A percentile compares a stretch with the other conserved stretches of the same genome.
Conservation (phyloP, 202 grass and related monocot species). For the Panicum hallii region DNA sequence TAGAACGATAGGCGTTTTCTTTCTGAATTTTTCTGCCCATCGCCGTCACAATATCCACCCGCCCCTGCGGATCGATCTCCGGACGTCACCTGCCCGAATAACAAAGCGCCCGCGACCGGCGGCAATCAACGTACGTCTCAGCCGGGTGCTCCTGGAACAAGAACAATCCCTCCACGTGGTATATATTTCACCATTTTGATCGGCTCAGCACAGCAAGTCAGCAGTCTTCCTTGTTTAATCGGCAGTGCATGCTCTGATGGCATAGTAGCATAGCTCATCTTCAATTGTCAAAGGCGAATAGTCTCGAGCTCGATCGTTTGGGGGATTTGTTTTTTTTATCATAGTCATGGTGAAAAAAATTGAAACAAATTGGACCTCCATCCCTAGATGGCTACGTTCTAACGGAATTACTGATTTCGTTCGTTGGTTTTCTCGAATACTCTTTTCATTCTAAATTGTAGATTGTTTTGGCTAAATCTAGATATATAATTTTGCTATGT, state of each 20-base stretch:
- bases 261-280: neutral
- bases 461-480: too few relatives aligned
- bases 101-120: conserved; percentile 15
- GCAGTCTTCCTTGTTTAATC: conserved; percentile 31
- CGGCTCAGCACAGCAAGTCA: neutral
- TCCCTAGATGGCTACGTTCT: neutral
- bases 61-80: neutral
- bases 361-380: too few relatives aligned
- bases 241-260: neutral
- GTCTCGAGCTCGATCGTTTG: neutral
- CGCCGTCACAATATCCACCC: conserved; percentile 39
- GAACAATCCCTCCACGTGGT: conserved; percentile 36
- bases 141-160: neutral
- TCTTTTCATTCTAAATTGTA: too few relatives aligned
- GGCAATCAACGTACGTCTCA: conserved; percentile 11
- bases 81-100: neutral
- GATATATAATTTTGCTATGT: too few relatives aligned
- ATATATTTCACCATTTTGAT: neutral
- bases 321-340: neutral
- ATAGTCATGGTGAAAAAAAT: neutral
- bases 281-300: neutral
- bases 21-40: conserved; percentile 1
- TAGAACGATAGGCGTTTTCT: conserved; percentile 36
- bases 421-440: too few relatives aligned
- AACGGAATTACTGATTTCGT: neutral